Evolutionary conservation across 192 early-diverging fungal genomes (phyloP), one percentile per base, ranked within the genome.

Genomic region (Entophlyctis luteolus): DNA sequence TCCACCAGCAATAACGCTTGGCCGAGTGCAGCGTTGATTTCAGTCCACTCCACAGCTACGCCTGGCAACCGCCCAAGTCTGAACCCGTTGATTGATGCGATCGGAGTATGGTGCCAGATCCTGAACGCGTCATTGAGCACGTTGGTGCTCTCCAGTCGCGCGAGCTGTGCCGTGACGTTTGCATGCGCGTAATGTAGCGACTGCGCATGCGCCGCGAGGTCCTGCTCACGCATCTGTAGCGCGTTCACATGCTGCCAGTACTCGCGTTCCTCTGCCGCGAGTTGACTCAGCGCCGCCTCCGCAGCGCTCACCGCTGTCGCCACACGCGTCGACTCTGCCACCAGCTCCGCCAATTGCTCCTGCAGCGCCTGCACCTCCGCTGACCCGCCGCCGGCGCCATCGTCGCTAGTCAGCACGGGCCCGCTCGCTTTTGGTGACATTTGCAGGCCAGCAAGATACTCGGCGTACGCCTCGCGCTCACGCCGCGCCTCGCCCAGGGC

Each of bases 11-110:
- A 74, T 35, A 93, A 59, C 3, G 91, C 83, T 67, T 95, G 94
- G 20, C 96, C 96, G 90, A 93, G 89, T 1, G 90, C 96, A 0
- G 96, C 93, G 77, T 98, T 98, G 57, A 98, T 94, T 77, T 98
- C 96, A 25, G 75, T 80, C 96, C 96, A 98, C 37, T 96, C 94
- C 72, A 86, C 93, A 34, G 80, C 82, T 66, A 90, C 84, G 3
- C 78, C 76, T 8, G 87, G 83, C 10, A 93, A 79, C 25, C 91
- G 83, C 20, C 95, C 95, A 39, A 98, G 69, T 23, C 95, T 79
- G 59, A 94, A 92, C 1, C 92, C 94, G 74, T 98, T 96, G 69
- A 98, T 98, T 6, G 90, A 93, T 5, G 89, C 94, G 72, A 96
- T 88, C 33, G 86, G 84, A 1, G 92, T 92, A 62, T 88, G 86